These are phyloP conservation scores for Arabis hirsuta DNA, from an alignment of 345 rosid genomes.

Conservation along the genomic window DNA sequence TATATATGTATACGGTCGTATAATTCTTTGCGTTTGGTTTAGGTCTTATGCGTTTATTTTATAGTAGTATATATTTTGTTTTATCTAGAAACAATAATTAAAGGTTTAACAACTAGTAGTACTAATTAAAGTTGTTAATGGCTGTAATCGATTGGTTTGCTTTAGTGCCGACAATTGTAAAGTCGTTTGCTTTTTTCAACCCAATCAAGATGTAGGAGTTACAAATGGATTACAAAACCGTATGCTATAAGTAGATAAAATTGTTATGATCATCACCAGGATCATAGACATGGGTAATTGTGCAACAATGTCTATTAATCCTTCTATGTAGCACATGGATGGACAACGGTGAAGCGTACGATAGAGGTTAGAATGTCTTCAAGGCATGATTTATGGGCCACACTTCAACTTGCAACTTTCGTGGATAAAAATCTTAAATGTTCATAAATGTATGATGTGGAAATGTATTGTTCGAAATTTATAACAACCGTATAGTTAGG, in stretches of 20 bases:
- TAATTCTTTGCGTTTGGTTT: constrained; percentile 2
- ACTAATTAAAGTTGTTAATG: constrained; percentile 11
- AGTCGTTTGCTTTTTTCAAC: constrained; percentile 27
- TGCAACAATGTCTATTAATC: constrained; percentile 15
- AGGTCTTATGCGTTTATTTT: neutral
- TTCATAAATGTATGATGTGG: constrained; percentile 15
- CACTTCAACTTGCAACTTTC: constrained; percentile 32
- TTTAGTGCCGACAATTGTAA: constrained; percentile 44
- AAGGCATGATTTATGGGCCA: constrained; percentile 30
- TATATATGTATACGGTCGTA: neutral
- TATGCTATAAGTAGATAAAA: constrained; percentile 6
- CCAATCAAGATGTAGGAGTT: constrained; percentile 18
- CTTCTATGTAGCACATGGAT: constrained; percentile 23
- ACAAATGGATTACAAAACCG: neutral
- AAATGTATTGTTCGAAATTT: neutral
- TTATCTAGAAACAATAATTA: constrained; percentile 13
- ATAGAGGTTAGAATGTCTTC: constrained; percentile 40
- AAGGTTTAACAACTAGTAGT: neutral
- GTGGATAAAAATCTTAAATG: neutral
- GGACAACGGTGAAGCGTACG: constrained; percentile 32
- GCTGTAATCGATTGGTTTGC: constrained; percentile 32
- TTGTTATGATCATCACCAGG: constrained; percentile 3
- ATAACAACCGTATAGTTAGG: constrained; percentile 26
- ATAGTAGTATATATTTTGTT: neutral
- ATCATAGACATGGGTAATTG: constrained; percentile 36